These are phyloP conservation scores for Saturnispora kantuleensis DNA, from an alignment of 805 yeast species.

Conservation along the genomic window DNA sequence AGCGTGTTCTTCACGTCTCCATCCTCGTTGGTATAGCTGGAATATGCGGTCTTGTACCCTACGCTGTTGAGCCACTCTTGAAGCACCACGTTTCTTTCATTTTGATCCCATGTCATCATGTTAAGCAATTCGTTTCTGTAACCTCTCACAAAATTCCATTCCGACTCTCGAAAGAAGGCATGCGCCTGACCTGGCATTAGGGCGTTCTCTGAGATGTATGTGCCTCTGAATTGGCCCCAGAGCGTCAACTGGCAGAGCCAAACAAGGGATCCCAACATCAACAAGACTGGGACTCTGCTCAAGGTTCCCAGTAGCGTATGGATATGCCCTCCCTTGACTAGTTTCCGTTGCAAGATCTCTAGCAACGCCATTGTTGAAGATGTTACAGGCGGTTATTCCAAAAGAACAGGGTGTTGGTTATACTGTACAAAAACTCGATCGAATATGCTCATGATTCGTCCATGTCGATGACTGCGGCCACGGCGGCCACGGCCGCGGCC, in stretches of 20 bases:
- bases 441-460: neutral
- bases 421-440: no score
- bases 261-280: slow-evolving; percentile 37
- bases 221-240: slow-evolving; percentile 71
- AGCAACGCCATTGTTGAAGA: slow-evolving; percentile 33
- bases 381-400: no score
- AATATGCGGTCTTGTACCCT: slow-evolving; percentile 57
- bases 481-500: slow-evolving; percentile 12
- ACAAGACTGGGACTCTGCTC: slow-evolving; percentile 34
- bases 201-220: slow-evolving; percentile 93
- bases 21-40: slow-evolving; percentile 18
- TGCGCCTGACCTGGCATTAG: slow-evolving; percentile 94
- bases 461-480: slow-evolving; percentile 13
- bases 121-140: slow-evolving; percentile 51
- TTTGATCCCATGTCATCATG: slow-evolving; percentile 26
- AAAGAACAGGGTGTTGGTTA: no score
- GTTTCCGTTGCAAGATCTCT: slow-evolving; percentile 34
- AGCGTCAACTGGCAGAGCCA: slow-evolving; percentile 63
- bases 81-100: slow-evolving; percentile 36
- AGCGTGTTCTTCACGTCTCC: slow-evolving; percentile 24
- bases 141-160: slow-evolving; percentile 88
- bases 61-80: slow-evolving; percentile 54
- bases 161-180: slow-evolving; percentile 84
- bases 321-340: slow-evolving; percentile 36
- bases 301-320: slow-evolving; percentile 34